phyloP scores from a whole-genome alignment of 495 filamentous ascomycete species.

The Talaromyces ruber region DNA sequence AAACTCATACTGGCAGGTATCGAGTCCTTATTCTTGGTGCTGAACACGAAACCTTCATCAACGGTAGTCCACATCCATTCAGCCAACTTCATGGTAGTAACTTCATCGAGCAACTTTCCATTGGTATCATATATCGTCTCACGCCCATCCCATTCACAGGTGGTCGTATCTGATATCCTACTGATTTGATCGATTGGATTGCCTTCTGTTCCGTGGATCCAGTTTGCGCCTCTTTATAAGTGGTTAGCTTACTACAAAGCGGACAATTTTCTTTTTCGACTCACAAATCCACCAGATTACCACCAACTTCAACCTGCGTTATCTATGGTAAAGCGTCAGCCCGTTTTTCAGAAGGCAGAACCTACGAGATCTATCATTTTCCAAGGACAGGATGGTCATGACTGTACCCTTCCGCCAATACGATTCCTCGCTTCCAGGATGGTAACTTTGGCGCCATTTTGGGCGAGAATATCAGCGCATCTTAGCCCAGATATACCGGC shows the following conservation, averaged over 20 bases:
- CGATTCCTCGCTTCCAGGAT: slow-evolving; percentile 79
- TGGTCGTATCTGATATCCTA: slow-evolving; percentile 51
- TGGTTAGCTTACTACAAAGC: slow-evolving; percentile 7
- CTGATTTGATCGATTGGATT: slow-evolving; percentile 83
- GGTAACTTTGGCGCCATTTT: slow-evolving; percentile 72
- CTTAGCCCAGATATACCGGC: slow-evolving; percentile 82
- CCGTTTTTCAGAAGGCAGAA: neutral
- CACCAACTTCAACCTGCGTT: slow-evolving; percentile 26
- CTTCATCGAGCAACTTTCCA: slow-evolving; percentile 47
- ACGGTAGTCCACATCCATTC: slow-evolving; percentile 74
- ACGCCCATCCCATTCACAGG: slow-evolving; percentile 45
- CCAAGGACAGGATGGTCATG: neutral
- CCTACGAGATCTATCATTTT: neutral
- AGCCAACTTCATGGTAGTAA: slow-evolving; percentile 43
- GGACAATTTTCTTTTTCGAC: slow-evolving; percentile 6
- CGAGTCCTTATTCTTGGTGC: slow-evolving; percentile 52
- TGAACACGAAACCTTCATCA: slow-evolving; percentile 68
- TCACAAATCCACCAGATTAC: slow-evolving; percentile 40
- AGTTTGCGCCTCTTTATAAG: slow-evolving; percentile 68
- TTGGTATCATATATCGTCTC: slow-evolving; percentile 53
- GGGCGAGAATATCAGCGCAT: slow-evolving; percentile 73
- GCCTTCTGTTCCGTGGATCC: slow-evolving; percentile 82
- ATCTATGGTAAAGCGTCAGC: slow-evolving; percentile 18
- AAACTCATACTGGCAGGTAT: slow-evolving; percentile 64
- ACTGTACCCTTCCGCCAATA: slow-evolving; percentile 68